Base-by-base conservation (phyloP, 352 stramenopile species). In the Globisporangium abappressorium region DNA sequence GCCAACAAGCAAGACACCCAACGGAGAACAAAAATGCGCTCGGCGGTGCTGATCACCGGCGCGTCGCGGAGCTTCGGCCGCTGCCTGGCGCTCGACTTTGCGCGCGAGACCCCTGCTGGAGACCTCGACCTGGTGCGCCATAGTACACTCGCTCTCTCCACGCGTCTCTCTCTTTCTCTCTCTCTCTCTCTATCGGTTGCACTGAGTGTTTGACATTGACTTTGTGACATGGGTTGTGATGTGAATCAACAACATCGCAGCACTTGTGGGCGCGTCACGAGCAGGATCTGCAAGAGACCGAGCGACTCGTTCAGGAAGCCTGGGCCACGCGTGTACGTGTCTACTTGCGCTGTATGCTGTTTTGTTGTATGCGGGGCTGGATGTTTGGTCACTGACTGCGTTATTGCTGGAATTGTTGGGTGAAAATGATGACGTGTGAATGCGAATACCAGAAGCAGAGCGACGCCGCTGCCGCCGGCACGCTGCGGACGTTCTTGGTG, bases 21-120 rank as follows among this genome's bases (percentile, higher is more conserved):
- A 53, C 12, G 20, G 20, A 26, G 22, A 55, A 20, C 7, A 53
- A 53, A 18, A 58, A 61, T 61, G 55, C 30, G 55, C 55, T 61
- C 30, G 8, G 84, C 74, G 5, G 79, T 95, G 22, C 61, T 97
- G 47, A 69, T 97, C 26, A 96, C 90, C 0, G 90, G 90, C 28
- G 89, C 89, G n/a, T 94, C 84, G 63, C 76, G 85, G n/a, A 84
- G 89, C 74, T 96, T 94, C 70, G 90, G 90, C 3, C 80, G 83
- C 20, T 85, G 74, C 67, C 73, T 97, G 24, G 78, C 85, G 20
- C 68, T 93, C 18, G 83, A 91, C 64, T 93, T 94, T 65, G 77
- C 75, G 60, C 72, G 75, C 26, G 59, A 81, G 49, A 63, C 82
- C n/a, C 54, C 65, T 9, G 24, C 38, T 0, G 62, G 74, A n/a